Evolutionary conservation across 257 asterid species (phyloP), one percentile per base, ranked within the genome.

Genomic region (Solanum boliviense): DNA sequence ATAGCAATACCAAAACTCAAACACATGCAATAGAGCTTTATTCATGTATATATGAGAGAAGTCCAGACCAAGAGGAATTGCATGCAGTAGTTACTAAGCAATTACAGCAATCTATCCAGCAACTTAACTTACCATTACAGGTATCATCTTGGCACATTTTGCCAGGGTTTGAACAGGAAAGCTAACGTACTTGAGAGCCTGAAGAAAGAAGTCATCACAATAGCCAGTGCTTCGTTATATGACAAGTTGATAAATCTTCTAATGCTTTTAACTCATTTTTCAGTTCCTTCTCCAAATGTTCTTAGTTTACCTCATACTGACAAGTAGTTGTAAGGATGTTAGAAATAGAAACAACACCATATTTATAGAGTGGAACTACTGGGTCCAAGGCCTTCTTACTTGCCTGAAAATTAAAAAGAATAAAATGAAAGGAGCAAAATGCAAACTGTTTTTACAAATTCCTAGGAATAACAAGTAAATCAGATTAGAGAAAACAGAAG

Each of bases 111-210:
- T 48, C 41, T 44, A 82, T 82, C 36, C 86, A 82, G 39, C 44
- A 74, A 48, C 48, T 88, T 76, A 74, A 93, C 99, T 93, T 90
- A 97, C 99, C 99, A 97, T 95, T 36, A 97, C 99, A 88, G 99
- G 99, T 88, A 97, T 96, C 98, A 97, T 97, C 90, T 97, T 97
- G 86, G 99, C 99, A 92, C 99, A 96, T 95, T 97, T 97, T 35
- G 99, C 99, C 82, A 97, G 94, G 6, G 98, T 97, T 93, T 97
- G 99, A 88, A 97, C 92, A 9, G 99, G 99, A 92, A 97, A 97
- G 90, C 99, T 96, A 88, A 97, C 99, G 86, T 97, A 97, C 90
- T 97, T 97, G 87, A 97, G 99, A 89, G 99, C 99, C 99, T 97
- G 98, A 88, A 89, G 85, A 60, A 91, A 87, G 89, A 41, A 78